Conservation (phyloP, 2,329 filamentous ascomycete genomes). For the Cercospora zeina region DNA sequence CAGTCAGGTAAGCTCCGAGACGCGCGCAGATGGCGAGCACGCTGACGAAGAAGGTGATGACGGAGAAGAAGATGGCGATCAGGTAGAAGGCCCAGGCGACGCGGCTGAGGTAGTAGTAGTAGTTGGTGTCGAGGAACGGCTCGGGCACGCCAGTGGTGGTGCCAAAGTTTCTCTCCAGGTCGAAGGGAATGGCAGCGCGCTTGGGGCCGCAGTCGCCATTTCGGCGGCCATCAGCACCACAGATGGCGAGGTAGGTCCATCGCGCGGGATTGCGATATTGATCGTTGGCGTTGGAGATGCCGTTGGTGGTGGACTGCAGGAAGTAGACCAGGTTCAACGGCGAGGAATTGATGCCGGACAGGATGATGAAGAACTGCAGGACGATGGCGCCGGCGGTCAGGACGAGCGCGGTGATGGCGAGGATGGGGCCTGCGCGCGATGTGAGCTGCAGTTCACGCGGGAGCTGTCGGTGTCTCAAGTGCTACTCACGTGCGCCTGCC, state of each 20-base stretch:
- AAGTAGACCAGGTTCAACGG: constrained; percentile 80
- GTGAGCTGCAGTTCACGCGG: neutral
- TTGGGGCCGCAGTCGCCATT: constrained; percentile 62
- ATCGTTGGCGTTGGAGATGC: constrained; percentile 63
- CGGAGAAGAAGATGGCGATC: constrained; percentile 77
- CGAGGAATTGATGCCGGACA: constrained; percentile 58
- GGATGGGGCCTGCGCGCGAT: constrained; percentile 52
- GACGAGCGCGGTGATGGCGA: constrained; percentile 60
- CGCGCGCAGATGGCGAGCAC: constrained; percentile 70
- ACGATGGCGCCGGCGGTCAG: constrained; percentile 63
- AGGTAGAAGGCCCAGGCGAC: constrained; percentile 93
- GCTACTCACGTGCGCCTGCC: constrained; percentile 29
- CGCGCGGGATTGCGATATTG: constrained; percentile 62
- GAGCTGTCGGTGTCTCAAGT: neutral
- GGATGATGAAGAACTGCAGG: constrained; percentile 65
- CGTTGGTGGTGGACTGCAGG: constrained; percentile 73
- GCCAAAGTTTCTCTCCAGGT: constrained; percentile 60
- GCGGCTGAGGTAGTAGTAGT: constrained; percentile 81
- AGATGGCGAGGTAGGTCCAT: constrained; percentile 91
- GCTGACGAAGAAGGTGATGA: constrained; percentile 65
- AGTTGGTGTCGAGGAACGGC: constrained; percentile 59
- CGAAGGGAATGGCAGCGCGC: constrained; percentile 67
- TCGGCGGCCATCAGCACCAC: constrained; percentile 59
- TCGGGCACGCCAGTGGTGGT: constrained; percentile 55
- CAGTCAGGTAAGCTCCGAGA: constrained; percentile 67